Evolutionary conservation across 805 yeast genomes (phyloP).

Genomic region (Wickerhamiella cacticola): DNA sequence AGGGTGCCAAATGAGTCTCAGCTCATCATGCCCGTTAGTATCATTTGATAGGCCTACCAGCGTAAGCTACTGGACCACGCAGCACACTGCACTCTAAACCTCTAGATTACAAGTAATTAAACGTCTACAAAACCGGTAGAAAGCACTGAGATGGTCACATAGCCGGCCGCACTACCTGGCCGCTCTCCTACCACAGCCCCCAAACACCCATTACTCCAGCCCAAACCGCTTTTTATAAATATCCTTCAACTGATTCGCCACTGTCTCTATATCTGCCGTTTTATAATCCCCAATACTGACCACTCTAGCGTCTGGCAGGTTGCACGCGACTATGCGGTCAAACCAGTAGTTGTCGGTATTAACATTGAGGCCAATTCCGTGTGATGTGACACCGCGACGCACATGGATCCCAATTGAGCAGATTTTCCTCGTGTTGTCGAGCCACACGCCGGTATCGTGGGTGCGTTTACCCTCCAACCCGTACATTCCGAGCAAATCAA

Average conservation of each 20-base stretch:
- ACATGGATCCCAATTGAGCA: conserved; percentile 86
- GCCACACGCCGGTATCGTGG: conserved; percentile 84
- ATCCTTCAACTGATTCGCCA: conserved; percentile 36
- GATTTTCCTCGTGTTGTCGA: conserved; percentile 45
- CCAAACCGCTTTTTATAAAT: background rate
- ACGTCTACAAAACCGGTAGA: too few species aligned
- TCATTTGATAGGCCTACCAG: too few species aligned
- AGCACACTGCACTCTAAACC: too few species aligned
- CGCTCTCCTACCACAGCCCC: too few species aligned
- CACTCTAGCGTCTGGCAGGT: conserved; percentile 56
- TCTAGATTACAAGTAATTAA: too few species aligned
- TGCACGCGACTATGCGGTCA: conserved; percentile 73
- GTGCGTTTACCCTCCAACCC: conserved; percentile 41
- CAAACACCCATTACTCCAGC: conserved; percentile 14
- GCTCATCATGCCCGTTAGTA: too few species aligned
- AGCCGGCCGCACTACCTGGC: too few species aligned
- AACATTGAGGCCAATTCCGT: conserved; percentile 79
- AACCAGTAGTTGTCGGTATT: conserved; percentile 59
- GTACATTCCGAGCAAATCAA: conserved; percentile 34
- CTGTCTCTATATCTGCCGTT: conserved; percentile 27
- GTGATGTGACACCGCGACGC: conserved; percentile 71
- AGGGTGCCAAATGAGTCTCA: too few species aligned
- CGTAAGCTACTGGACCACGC: too few species aligned
- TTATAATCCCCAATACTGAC: conserved; percentile 28
- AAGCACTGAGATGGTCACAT: too few species aligned